These are phyloP conservation scores for Kandelia obovata DNA, from an alignment of 345 rosid genomes.

Conservation along the genomic window DNA sequence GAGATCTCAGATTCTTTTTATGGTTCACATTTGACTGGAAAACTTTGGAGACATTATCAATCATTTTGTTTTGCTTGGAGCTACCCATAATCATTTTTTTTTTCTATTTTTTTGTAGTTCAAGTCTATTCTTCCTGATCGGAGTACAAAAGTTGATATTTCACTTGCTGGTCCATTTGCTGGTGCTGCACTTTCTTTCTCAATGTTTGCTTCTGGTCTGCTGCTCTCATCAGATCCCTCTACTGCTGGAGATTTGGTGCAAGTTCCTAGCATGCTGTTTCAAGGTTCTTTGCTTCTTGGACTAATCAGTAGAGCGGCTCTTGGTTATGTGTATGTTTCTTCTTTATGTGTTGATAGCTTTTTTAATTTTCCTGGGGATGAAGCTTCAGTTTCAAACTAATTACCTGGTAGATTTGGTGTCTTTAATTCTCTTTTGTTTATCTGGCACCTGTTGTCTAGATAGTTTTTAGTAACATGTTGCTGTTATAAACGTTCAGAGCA, in stretches of 20 bases:
- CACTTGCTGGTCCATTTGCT: slow-evolving; percentile 91
- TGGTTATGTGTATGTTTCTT: slow-evolving; percentile 73
- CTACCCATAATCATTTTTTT: neutral
- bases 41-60: no score
- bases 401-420: neutral
- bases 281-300: slow-evolving; percentile 95
- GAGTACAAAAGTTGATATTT: slow-evolving; percentile 78
- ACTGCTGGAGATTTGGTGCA: slow-evolving; percentile 78
- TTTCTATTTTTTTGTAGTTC: slow-evolving; percentile 46
- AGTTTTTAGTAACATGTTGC: slow-evolving; percentile 14
- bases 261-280: slow-evolving; percentile 89
- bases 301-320: slow-evolving; percentile 88
- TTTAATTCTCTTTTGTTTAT: slow-evolving; percentile 8
- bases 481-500: slow-evolving; percentile 49
- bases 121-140: slow-evolving; percentile 93
- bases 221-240: slow-evolving; percentile 71
- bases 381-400: slow-evolving; percentile 4
- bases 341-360: slow-evolving; percentile 15
- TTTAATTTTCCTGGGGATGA: slow-evolving; percentile 7
- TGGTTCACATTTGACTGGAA: no score
- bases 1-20: no score
- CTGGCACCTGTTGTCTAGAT: slow-evolving; percentile 8
- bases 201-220: slow-evolving; percentile 81
- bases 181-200: slow-evolving; percentile 86
- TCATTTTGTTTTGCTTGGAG: no score